A percentile compares a stretch with the other conserved stretches of the same genome.
phyloP scores from a whole-genome alignment of 2,329 filamentous ascomycete genomes.

The Furcasterigmium furcatum region DNA sequence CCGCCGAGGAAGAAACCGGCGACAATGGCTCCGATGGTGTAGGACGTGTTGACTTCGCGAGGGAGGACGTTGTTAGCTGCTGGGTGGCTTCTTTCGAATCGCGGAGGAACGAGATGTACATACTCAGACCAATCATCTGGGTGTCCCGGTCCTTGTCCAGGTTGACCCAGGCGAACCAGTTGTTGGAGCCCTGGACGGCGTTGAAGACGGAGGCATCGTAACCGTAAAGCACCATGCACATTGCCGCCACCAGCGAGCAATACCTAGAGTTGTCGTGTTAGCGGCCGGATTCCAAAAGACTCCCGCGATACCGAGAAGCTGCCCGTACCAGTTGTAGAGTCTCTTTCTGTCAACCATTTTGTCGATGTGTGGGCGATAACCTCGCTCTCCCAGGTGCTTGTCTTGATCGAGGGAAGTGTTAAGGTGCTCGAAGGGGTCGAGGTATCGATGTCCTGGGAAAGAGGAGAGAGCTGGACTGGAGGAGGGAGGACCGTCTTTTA shows the following conservation, averaged over 20 bases:
- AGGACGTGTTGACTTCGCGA: slow-evolving; percentile 58
- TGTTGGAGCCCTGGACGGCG: slow-evolving; percentile 62
- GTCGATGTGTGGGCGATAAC: slow-evolving; percentile 12
- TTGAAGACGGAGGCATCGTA: slow-evolving; percentile 76
- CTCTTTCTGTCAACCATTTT: slow-evolving; percentile 31
- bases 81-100: not conserved
- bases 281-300: not conserved
- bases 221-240: slow-evolving; percentile 73
- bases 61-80: slow-evolving; percentile 5
- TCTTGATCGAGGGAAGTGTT: not conserved
- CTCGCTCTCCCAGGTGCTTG: slow-evolving; percentile 1
- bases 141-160: slow-evolving; percentile 38
- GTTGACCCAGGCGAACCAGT: slow-evolving; percentile 65
- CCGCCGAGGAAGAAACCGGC: slow-evolving; percentile 68
- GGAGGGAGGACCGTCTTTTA: slow-evolving; percentile 2
- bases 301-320: not conserved
- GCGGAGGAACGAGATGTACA: too few species aligned
- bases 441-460: slow-evolving; percentile 1
- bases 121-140: slow-evolving; percentile 38
- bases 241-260: slow-evolving; percentile 66
- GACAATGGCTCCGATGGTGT: slow-evolving; percentile 68
- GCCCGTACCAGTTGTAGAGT: slow-evolving; percentile 45
- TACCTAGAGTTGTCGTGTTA: slow-evolving; percentile 40
- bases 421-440: not conserved
- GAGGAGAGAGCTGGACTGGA: not conserved